Evolutionary conservation across 495 filamentous ascomycete species (phyloP), one percentile per base, ranked within the genome.

Genomic region (Neurospora tetrasperma): DNA sequence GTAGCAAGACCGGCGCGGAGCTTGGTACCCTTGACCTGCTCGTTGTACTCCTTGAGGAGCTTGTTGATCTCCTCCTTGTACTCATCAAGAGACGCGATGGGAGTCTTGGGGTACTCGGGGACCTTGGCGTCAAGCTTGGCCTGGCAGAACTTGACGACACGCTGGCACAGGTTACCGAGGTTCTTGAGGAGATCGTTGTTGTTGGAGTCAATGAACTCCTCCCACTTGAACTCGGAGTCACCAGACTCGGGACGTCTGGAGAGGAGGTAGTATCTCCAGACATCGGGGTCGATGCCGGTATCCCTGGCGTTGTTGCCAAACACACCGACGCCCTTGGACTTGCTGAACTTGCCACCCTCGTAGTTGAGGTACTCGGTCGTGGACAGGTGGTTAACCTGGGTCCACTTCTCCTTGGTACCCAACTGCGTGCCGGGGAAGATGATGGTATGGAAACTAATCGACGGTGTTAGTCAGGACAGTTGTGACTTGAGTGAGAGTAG

Each of bases 321-420:
- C 4, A 98, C 95, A 77, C 94, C 94, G 16, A 97, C 86, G 42
- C 90, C 90, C 72, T 93, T 86, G 66, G 93, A 96, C 81, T 98
- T 98, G 77, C 92, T 95, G 85, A 99, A 99, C 78, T 99, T 99
- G 69, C 93, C 93, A 73, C 89, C 90, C 82, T 98, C 96, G 79
- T 99, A 99, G 82, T 97, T 97, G 70, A 98, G 86, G 78, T 98
- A 99, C 78, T 99, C 96, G 1, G 94, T 96, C 0, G 94, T 94
- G 42, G 91, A 94, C 42, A 99, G 83, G 75, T 93, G 91, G 81
- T 96, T 91, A 69, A 97, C 86, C 88, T 90, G 93, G 44, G 95
- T 98, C 96, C 96, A 99, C 70, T 89, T 88, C 73, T 96, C 89
- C 54, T 86, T 82, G 1, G 95, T 94, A 62, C 94, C 96, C 23